These are phyloP conservation scores for Papiliotrema terrestris DNA, from an alignment of 1,284 basidiomycete genomes.

Conservation along the genomic window DNA sequence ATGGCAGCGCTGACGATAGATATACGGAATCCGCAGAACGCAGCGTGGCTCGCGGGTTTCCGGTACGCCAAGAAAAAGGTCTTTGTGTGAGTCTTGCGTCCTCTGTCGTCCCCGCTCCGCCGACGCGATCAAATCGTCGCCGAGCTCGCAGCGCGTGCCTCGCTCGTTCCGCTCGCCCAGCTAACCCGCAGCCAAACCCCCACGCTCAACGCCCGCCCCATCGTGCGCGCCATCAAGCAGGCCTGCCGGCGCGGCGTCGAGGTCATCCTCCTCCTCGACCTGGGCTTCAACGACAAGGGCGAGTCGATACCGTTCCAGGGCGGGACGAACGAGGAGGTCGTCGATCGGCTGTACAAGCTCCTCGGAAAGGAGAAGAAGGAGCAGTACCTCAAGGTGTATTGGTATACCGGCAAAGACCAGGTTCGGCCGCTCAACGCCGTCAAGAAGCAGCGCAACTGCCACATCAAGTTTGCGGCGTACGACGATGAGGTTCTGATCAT, in stretches of 20 bases:
- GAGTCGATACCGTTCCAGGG: conserved; percentile 67
- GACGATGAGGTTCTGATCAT: conserved; percentile 68
- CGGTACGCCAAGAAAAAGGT: conserved; percentile 63
- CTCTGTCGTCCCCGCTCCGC: neutral
- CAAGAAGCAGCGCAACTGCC: conserved; percentile 71
- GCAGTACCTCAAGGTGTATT: conserved; percentile 62
- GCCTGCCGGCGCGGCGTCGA: conserved; percentile 66
- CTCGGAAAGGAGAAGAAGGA: conserved; percentile 55
- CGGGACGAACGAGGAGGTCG: conserved; percentile 74
- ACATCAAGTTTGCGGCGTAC: conserved; percentile 70
- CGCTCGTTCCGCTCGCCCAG: too few relatives aligned
- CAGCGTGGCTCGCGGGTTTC: conserved; percentile 70
- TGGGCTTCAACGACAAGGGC: conserved; percentile 67
- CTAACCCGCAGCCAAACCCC: conserved; percentile 59
- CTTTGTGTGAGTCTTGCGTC: conserved; percentile 62
- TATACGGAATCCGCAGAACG: conserved; percentile 65
- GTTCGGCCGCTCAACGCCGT: conserved; percentile 66
- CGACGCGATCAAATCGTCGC: too few relatives aligned
- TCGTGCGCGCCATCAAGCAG: conserved; percentile 62
- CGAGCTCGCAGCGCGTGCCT: too few relatives aligned
- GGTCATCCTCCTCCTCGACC: conserved; percentile 61
- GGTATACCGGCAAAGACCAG: conserved; percentile 66
- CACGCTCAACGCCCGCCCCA: conserved; percentile 68
- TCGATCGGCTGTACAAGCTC: conserved; percentile 60
- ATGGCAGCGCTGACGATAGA: conserved; percentile 42